These are phyloP conservation scores for Patellaria atrata DNA, from an alignment of 495 filamentous ascomycete species.

Conservation along the genomic window DNA sequence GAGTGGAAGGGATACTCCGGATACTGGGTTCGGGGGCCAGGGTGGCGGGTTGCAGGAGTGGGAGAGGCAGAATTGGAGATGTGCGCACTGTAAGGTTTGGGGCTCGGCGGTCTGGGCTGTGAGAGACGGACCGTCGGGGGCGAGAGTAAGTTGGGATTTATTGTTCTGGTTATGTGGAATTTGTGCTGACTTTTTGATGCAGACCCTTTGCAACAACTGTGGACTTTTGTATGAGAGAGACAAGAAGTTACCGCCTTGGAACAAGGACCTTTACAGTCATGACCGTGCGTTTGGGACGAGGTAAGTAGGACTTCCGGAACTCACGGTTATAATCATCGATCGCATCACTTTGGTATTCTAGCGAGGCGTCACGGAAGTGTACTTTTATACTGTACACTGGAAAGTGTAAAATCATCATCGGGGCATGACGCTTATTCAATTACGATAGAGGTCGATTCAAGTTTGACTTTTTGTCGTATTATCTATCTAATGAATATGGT, in stretches of 20 bases:
- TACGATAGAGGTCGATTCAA: too few relatives aligned
- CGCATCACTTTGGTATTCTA: too few relatives aligned
- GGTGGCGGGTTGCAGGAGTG: conserved; percentile 59
- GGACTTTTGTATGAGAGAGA: conserved; percentile 78
- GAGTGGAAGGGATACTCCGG: conserved; percentile 55
- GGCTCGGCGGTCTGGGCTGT: conserved; percentile 89
- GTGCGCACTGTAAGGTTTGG: conserved; percentile 77
- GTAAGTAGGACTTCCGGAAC: too few relatives aligned
- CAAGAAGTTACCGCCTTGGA: conserved; percentile 70
- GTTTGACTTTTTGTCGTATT: too few relatives aligned
- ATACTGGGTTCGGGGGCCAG: conserved; percentile 48
- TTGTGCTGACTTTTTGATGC: conserved; percentile 7
- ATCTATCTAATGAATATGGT: too few relatives aligned
- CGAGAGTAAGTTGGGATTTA: conserved; percentile 48
- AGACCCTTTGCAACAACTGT: conserved; percentile 93
- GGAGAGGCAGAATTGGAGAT: conserved; percentile 81
- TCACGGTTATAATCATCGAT: too few relatives aligned
- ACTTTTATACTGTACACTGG: too few relatives aligned
- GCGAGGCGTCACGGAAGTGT: too few relatives aligned
- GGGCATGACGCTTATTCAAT: too few relatives aligned
- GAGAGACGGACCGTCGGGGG: conserved; percentile 73
- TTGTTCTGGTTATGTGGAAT: conserved; percentile 1
- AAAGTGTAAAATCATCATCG: too few relatives aligned
- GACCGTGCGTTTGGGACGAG: too few relatives aligned
- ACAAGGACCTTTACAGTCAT: conserved; percentile 45